Conservation (phyloP, 129 eudicot genomes). For the carrot (Daucus carota) region DNA sequence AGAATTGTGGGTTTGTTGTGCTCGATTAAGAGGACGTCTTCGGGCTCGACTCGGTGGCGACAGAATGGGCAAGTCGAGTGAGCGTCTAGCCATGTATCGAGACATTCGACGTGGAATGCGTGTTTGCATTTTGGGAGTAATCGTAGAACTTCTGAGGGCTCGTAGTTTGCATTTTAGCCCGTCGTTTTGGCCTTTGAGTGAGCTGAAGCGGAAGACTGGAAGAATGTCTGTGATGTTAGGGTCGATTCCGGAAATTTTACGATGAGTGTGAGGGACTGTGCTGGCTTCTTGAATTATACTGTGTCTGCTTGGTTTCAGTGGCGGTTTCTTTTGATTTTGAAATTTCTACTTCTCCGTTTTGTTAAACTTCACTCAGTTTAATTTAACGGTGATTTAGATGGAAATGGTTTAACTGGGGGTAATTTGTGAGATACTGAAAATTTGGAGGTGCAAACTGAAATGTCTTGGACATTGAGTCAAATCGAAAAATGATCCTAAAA, state of each 20-base stretch:
- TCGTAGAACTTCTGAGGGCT: slow-evolving; percentile 49
- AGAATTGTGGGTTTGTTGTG: slow-evolving; percentile 6
- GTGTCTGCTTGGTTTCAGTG: too few species aligned
- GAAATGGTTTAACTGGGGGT: too few species aligned
- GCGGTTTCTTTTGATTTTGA: too few species aligned
- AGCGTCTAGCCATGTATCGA: slow-evolving; percentile 89
- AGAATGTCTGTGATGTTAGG: slow-evolving; percentile 53
- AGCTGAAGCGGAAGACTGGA: slow-evolving; percentile 68
- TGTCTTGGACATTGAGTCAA: too few species aligned
- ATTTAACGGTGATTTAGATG: too few species aligned
- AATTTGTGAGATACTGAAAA: too few species aligned
- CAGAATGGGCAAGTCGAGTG: slow-evolving; percentile 97
- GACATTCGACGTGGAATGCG: slow-evolving; percentile 87
- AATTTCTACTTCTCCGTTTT: too few species aligned
- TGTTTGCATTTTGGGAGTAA: slow-evolving; percentile 84
- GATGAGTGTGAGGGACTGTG: slow-evolving; percentile 8
- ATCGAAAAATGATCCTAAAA: too few species aligned
- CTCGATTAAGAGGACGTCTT: slow-evolving; percentile 55
- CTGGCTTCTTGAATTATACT: neutral
- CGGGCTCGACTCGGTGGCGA: slow-evolving; percentile 71
- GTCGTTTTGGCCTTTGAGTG: slow-evolving; percentile 64
- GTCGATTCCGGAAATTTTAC: slow-evolving; percentile 58
- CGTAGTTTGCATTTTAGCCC: slow-evolving; percentile 75
- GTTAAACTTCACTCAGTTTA: too few species aligned
- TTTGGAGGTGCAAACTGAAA: too few species aligned